A percentile compares a stretch with the other conserved stretches of the same genome.
Evolutionary conservation across 1,284 basidiomycete genomes (phyloP).

Genomic region (Pyrrhoderma lamaoense): DNA sequence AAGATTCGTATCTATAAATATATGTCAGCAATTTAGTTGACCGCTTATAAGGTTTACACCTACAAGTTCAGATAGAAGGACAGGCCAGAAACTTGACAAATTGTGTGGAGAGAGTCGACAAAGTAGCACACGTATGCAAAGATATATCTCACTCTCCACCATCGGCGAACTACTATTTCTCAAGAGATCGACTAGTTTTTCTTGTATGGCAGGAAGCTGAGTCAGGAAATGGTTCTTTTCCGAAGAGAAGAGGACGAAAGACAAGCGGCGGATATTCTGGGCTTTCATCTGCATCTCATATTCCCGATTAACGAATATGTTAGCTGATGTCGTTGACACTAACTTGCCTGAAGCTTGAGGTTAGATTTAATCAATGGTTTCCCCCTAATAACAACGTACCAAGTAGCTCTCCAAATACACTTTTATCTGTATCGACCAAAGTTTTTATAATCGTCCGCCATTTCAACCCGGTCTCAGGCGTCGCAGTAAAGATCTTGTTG

Average conservation of each 20-base stretch:
- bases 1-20: conserved; percentile 61
- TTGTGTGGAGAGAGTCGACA: conserved; percentile 91
- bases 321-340: conserved; percentile 81
- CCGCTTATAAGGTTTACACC: conserved; percentile 24
- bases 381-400: conserved; percentile 37
- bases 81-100: conserved; percentile 94
- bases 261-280: conserved; percentile 80
- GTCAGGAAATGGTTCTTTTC: conserved; percentile 88
- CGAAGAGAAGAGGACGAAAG: conserved; percentile 78
- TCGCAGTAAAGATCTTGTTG: conserved; percentile 78
- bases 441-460: conserved; percentile 81
- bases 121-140: conserved; percentile 87
- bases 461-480: conserved; percentile 42
- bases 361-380: conserved; percentile 2
- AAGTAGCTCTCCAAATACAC: conserved; percentile 78
- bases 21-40: neutral
- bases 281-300: conserved; percentile 89
- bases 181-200: conserved; percentile 92
- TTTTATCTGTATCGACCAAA: conserved; percentile 82
- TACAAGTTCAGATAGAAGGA: conserved; percentile 88
- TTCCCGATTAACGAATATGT: conserved; percentile 95
- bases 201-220: conserved; percentile 89
- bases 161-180: conserved; percentile 75
- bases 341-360: conserved; percentile 57
- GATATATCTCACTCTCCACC: conserved; percentile 90